Percentiles rank a stretch among this genome's conserved stretches.
phyloP scores from a whole-genome alignment of 2,329 filamentous ascomycete species.

The Diaporthe capsici region DNA sequence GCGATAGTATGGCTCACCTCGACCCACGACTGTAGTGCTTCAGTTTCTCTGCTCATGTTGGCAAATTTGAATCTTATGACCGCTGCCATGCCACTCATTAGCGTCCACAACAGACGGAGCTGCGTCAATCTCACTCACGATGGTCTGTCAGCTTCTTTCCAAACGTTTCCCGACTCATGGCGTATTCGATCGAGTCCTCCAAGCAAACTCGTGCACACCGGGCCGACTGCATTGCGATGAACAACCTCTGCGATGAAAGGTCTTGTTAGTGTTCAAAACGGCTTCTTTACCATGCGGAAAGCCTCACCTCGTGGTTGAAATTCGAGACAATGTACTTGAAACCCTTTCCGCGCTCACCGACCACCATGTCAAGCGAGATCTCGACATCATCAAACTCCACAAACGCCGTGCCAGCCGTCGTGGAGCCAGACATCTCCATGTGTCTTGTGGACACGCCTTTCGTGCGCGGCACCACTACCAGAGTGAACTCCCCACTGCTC shows the following conservation, averaged over 20 bases:
- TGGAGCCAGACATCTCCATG: conserved; percentile 73
- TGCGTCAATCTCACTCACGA: conserved; percentile 10
- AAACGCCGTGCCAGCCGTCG: conserved; percentile 70
- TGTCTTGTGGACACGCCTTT: conserved; percentile 63
- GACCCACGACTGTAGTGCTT: conserved; percentile 43
- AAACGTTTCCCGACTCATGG: conserved; percentile 42
- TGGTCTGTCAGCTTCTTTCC: conserved; percentile 42
- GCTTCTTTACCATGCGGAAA: not conserved
- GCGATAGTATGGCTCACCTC: conserved; percentile 31
- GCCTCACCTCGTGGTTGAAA: conserved; percentile 62
- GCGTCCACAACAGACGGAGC: not conserved
- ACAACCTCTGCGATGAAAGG: conserved; percentile 54
- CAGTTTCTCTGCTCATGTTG: conserved; percentile 42
- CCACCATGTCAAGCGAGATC: conserved; percentile 64
- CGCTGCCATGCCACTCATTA: conserved; percentile 14
- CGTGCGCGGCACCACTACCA: conserved; percentile 65
- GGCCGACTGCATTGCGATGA: conserved; percentile 66
- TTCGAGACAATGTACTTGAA: conserved; percentile 55
- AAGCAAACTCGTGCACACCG: conserved; percentile 68
- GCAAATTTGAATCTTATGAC: conserved; percentile 43
- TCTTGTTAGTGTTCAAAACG: not conserved
- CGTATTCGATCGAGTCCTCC: conserved; percentile 59
- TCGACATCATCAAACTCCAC: conserved; percentile 66
- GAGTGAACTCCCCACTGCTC: conserved; percentile 65
- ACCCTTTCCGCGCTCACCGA: conserved; percentile 65